Evolutionary conservation across 2,329 filamentous ascomycete genomes (phyloP).

Genomic region (Clathrospora elynae): DNA sequence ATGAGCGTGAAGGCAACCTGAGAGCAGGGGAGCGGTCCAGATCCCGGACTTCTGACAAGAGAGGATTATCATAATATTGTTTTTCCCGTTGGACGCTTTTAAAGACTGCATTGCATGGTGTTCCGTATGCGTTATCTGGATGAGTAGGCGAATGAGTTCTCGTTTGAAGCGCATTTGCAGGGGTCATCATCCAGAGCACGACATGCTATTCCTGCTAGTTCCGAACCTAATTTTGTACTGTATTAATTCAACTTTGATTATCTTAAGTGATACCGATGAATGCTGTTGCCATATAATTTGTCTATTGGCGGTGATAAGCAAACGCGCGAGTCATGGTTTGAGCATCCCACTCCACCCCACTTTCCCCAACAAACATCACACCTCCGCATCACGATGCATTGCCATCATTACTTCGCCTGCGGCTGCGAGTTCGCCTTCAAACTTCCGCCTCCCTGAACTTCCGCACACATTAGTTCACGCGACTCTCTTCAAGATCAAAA

Average conservation of each 20-base stretch:
- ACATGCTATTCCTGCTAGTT: too few species aligned
- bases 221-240: neutral
- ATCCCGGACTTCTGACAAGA: slow-evolving; percentile 1
- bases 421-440: neutral
- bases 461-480: neutral
- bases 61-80: neutral
- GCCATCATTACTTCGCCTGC: neutral
- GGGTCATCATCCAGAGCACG: too few species aligned
- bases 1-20: slow-evolving; percentile 8
- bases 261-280: too few species aligned
- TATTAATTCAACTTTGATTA: neutral
- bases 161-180: neutral
- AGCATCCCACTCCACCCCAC: slow-evolving; percentile 46
- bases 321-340: slow-evolving; percentile 33
- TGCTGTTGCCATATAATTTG: neutral
- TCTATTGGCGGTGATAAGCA: slow-evolving; percentile 18
- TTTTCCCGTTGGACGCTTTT: neutral
- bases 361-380: slow-evolving; percentile 28
- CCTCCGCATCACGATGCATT: slow-evolving; percentile 16
- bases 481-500: slow-evolving; percentile 7
- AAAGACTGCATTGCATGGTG: slow-evolving; percentile 12
- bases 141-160: neutral
- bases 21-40: slow-evolving; percentile 16
- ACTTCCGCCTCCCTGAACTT: neutral
- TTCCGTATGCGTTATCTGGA: neutral